These are phyloP conservation scores for Candida sp. DNA, from an alignment of 1,139 yeast species.

Conservation along the genomic window DNA sequence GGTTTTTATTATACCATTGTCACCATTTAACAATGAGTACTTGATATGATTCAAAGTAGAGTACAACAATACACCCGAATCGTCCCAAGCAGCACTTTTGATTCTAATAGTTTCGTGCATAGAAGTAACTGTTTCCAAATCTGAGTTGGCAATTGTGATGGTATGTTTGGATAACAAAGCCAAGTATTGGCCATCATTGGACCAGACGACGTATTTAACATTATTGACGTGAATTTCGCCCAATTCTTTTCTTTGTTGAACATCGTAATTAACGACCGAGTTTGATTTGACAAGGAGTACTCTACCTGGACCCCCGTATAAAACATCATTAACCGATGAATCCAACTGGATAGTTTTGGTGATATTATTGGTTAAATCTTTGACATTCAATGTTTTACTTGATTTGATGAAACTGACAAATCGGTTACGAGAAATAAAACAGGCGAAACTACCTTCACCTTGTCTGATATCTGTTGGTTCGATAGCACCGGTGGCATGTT, in stretches of 20 bases:
- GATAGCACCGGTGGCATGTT: constrained; percentile 87
- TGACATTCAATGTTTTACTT: constrained; percentile 68
- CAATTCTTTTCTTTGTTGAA: constrained; percentile 83
- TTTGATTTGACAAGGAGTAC: constrained; percentile 71
- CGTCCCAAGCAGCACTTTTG: constrained; percentile 99
- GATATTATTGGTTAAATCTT: constrained; percentile 75
- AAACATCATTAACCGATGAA: constrained; percentile 66
- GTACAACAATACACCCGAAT: constrained; percentile 84
- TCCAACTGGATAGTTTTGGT: constrained; percentile 84
- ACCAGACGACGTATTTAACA: constrained; percentile 89
- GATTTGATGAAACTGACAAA: constrained; percentile 77
- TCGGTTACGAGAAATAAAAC: constrained; percentile 91
- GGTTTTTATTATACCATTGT: constrained; percentile 90
- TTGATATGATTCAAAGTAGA: constrained; percentile 95
- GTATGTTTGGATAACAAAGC: constrained; percentile 93
- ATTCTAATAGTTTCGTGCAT: constrained; percentile 97
- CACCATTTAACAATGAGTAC: constrained; percentile 91
- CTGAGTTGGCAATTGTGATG: constrained; percentile 80
- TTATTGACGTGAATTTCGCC: constrained; percentile 70
- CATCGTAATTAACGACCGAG: constrained; percentile 81
- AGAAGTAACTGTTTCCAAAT: constrained; percentile 74
- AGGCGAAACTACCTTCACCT: constrained; percentile 84
- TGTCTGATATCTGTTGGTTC: constrained; percentile 79
- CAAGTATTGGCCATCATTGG: constrained; percentile 80
- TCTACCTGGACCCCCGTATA: constrained; percentile 79